Evolutionary conservation across 83 land plant species (phyloP).

Genomic region (Isoetes engelmannii): DNA sequence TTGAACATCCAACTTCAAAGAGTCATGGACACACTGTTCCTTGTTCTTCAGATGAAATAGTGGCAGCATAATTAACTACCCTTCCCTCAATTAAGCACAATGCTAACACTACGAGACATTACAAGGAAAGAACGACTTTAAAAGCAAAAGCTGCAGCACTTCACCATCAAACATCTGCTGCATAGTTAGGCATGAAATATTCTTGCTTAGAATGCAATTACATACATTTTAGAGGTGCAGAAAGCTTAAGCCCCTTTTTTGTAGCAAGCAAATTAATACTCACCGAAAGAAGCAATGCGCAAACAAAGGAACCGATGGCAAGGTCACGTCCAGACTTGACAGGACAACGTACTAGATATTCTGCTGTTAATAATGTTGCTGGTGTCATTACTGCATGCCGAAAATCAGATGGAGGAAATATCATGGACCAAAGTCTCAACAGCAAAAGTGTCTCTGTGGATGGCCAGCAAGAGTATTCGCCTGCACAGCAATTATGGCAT

Average conservation of each 20-base stretch:
- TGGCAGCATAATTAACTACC: too few relatives aligned
- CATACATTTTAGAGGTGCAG: not conserved
- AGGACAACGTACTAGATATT: conserved; percentile 85
- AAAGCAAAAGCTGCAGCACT: too few relatives aligned
- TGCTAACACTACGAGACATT: too few relatives aligned
- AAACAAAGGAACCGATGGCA: conserved; percentile 72
- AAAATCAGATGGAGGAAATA: conserved; percentile 86
- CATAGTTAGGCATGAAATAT: conserved; percentile 24
- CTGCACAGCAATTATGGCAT: conserved; percentile 31
- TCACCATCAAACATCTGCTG: too few relatives aligned
- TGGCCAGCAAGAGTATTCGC: conserved; percentile 68
- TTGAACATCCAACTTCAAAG: not conserved
- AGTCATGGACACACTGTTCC: not conserved
- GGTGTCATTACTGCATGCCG: conserved; percentile 94
- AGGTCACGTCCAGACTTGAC: conserved; percentile 59
- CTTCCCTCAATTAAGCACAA: too few relatives aligned
- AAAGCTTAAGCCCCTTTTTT: not conserved
- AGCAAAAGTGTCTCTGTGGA: conserved; percentile 57
- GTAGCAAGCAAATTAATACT: conserved; percentile 12
- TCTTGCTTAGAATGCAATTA: not conserved
- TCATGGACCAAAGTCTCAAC: conserved; percentile 76
- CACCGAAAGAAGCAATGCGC: conserved; percentile 74
- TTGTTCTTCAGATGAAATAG: too few relatives aligned
- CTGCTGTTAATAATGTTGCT: conserved; percentile 63
- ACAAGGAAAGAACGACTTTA: too few relatives aligned